Base-by-base conservation (phyloP, 352 stramenopile species). In the Globisporangium canariense region DNA sequence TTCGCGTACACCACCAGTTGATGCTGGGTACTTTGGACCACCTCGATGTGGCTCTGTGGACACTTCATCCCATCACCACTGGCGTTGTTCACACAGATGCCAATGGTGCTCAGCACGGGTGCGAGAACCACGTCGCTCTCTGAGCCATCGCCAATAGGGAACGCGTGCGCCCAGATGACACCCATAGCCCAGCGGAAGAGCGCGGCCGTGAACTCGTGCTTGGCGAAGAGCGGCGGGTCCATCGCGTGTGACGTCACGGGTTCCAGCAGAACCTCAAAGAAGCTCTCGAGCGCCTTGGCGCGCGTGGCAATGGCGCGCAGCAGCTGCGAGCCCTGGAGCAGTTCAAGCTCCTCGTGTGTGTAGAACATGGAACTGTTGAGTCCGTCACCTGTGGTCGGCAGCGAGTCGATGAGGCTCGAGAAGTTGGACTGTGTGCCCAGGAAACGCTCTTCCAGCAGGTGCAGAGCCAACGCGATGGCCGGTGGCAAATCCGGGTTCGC, bases 301-400 rank as follows among this genome's bases (percentile, higher is more conserved):
- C 77, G 69, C 5, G 54, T 68, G 22, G 70, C 20, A 0, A 75
- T 75, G 43, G 71, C 65, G 9, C 73, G 68, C 28, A 74, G 57
- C 11, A 86, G 52, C 61, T 86, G 77, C 3, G 77, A 79, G 11
- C 77, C 77, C 7, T 73, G 55, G 28, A 83, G 53, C 28, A 68
- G 58, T 20, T 74, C 66, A n/a, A 80, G 40, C 41, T 80, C 56
- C 18, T 70, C 62, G 10, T 72, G 51, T 10, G 57, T 62, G 55
- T 80, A 86, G 65, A 83, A 86, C 43, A 83, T 60, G 11, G 75
- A 74, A 56, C 73, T 81, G 47, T 86, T 78, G 32, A 81, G 52
- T 10, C 34, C 45, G 0, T 52, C 54, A 7, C 59, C 62, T 18
- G 52, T 34, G 16, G 28, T 18, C 0, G 77, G 70, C n/a, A 86